Conservation (phyloP, 2,329 filamentous ascomycete species). For the Xylaria sp. region DNA sequence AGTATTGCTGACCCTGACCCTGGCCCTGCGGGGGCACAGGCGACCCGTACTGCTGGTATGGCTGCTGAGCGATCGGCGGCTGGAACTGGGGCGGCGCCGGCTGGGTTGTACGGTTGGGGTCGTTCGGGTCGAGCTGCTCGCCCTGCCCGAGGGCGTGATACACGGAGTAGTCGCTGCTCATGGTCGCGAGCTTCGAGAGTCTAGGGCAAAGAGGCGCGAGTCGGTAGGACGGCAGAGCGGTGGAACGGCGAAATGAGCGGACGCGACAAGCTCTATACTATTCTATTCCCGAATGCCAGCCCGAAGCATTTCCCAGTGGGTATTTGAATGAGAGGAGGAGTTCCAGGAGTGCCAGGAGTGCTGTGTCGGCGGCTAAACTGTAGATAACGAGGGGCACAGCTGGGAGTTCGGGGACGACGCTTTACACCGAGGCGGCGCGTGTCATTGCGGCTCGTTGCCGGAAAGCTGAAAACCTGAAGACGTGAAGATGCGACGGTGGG, state of each 20-base stretch:
- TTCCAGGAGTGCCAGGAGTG: not conserved
- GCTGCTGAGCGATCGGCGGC: conserved; percentile 63
- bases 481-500: not conserved
- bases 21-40: conserved; percentile 45
- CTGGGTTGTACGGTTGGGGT: conserved; percentile 62
- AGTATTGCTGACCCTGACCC: conserved; percentile 54
- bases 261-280: conserved; percentile 3
- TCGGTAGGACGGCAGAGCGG: no score
- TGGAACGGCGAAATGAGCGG: not conserved
- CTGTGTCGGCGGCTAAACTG: not conserved
- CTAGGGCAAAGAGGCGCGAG: no score
- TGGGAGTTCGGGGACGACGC: conserved; percentile 2
- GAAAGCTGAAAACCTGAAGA: not conserved
- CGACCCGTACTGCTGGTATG: conserved; percentile 63
- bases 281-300: not conserved
- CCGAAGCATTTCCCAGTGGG: conserved; percentile 13
- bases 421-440: conserved; percentile 22
- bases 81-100: conserved; percentile 66
- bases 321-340: not conserved
- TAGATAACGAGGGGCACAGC: conserved; percentile 12
- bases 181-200: conserved; percentile 43
- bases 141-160: conserved; percentile 68
- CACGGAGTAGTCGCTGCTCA: conserved; percentile 67
- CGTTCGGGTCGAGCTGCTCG: conserved; percentile 64
- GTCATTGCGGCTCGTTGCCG: conserved; percentile 28